Conservation (phyloP, 148 eudicot species). For the Persicaria maculosa region DNA sequence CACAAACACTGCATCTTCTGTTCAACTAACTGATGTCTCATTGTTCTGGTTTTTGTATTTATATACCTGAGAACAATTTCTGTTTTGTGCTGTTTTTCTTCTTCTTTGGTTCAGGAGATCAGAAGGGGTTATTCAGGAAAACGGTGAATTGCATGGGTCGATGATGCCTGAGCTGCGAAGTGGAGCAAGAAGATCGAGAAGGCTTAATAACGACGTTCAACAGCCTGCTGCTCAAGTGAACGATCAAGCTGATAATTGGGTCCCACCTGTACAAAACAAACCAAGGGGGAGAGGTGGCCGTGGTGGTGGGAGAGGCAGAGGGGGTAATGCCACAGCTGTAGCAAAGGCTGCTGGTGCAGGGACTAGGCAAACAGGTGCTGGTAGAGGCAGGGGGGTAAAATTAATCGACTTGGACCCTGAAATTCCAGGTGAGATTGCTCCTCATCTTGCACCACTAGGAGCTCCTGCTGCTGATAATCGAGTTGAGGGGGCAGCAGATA, state of each 20-base stretch:
- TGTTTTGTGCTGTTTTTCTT: background rate
- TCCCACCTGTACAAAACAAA: constrained; percentile 55
- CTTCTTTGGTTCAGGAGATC: constrained; percentile 20
- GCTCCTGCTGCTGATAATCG: constrained; percentile 42
- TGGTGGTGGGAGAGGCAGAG: constrained; percentile 83
- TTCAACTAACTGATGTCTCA: background rate
- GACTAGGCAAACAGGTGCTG: constrained; percentile 60
- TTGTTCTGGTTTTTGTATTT: background rate
- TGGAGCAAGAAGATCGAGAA: constrained; percentile 94
- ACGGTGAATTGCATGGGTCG: constrained; percentile 74
- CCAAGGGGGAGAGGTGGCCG: constrained; percentile 69
- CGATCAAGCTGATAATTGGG: constrained; percentile 49
- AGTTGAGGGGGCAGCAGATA: constrained; percentile 57
- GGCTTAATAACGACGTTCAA: constrained; percentile 82
- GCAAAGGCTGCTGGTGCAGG: constrained; percentile 47
- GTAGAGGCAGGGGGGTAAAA: constrained; percentile 81
- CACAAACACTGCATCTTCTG: background rate
- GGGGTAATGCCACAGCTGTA: constrained; percentile 71
- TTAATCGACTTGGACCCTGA: constrained; percentile 82
- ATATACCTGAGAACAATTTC: background rate
- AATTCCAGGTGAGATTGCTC: constrained; percentile 49
- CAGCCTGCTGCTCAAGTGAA: constrained; percentile 61
- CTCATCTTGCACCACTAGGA: constrained; percentile 32
- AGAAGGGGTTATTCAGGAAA: constrained; percentile 30
- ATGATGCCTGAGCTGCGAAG: constrained; percentile 99